A percentile compares a stretch with the other conserved stretches of the same genome.
phyloP scores from a whole-genome alignment of 2,329 filamentous ascomycete genomes.

The Aspergillus sp. region DNA sequence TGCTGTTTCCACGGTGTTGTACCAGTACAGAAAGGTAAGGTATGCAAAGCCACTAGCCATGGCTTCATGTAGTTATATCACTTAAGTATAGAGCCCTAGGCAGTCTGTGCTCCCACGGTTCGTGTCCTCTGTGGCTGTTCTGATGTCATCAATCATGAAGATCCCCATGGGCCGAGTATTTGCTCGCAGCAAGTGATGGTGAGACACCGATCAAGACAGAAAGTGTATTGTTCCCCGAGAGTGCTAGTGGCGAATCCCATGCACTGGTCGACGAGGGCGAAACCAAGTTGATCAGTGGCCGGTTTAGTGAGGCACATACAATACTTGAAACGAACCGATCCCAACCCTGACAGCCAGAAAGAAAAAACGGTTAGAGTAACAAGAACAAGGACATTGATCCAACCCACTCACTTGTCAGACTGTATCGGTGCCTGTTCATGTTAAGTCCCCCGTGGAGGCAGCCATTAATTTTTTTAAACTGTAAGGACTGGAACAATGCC shows the following conservation, averaged over 20 bases:
- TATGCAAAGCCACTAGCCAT: neutral
- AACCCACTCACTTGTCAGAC: neutral
- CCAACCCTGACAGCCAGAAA: neutral
- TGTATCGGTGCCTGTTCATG: neutral
- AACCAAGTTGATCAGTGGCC: neutral
- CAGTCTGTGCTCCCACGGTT: neutral
- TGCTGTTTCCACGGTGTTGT: neutral
- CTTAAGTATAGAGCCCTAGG: neutral
- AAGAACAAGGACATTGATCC: neutral
- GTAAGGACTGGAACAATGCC: neutral
- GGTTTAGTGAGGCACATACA: neutral
- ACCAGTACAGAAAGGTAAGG: neutral
- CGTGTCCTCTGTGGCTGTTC: neutral
- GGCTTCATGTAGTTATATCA: neutral
- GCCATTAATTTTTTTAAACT: neutral
- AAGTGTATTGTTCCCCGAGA: neutral
- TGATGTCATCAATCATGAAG: neutral
- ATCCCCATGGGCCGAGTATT: neutral
- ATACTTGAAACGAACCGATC: neutral
- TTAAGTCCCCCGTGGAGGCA: neutral
- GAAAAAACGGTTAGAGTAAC: neutral
- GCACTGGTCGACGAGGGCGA: neutral
- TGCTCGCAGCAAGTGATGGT: neutral
- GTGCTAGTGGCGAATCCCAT: conserved; percentile 1
- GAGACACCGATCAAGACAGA: neutral